Conservation (phyloP, 805 yeast species). For the Tetrapisispora taiwanensis region DNA sequence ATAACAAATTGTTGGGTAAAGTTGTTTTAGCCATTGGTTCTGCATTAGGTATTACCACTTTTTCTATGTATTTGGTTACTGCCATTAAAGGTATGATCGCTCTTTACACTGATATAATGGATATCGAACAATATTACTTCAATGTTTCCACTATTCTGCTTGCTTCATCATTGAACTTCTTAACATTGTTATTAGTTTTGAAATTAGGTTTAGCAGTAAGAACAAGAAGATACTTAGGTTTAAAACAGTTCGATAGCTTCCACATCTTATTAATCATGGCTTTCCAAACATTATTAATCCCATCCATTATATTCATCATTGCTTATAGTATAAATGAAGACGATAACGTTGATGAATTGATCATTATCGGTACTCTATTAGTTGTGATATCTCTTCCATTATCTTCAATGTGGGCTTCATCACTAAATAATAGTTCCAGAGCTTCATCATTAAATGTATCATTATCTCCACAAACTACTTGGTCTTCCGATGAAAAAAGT, state of each 20-base stretch:
- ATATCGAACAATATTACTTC: conserved; percentile 30
- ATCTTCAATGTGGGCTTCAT: conserved; percentile 81
- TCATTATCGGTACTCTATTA: conserved; percentile 47
- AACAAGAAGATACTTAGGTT: conserved; percentile 65
- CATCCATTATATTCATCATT: conserved; percentile 56
- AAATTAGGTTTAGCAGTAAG: conserved; percentile 63
- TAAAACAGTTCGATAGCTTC: conserved; percentile 71
- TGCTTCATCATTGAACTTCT: conserved; percentile 55
- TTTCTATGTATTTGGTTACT: conserved; percentile 48
- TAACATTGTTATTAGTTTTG: conserved; percentile 48
- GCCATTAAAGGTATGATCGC: conserved; percentile 37
- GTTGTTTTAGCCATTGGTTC: conserved; percentile 32
- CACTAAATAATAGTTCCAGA: conserved; percentile 42
- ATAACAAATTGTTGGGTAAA: conserved; percentile 32
- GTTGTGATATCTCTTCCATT: conserved; percentile 70
- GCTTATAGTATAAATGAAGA: conserved; percentile 35
- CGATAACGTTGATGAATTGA: conserved; percentile 31
- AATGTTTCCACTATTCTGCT: conserved; percentile 54
- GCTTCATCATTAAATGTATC: conserved; percentile 32
- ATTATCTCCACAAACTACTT: conserved; percentile 9
- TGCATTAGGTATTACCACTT: conserved; percentile 42
- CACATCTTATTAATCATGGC: conserved; percentile 76
- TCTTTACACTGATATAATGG: conserved; percentile 20
- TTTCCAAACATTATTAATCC: conserved; percentile 70
- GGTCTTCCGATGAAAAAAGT: neutral